These are phyloP conservation scores for Fraxinus dipetala DNA, from an alignment of 305 asterid species.

Conservation along the genomic window DNA sequence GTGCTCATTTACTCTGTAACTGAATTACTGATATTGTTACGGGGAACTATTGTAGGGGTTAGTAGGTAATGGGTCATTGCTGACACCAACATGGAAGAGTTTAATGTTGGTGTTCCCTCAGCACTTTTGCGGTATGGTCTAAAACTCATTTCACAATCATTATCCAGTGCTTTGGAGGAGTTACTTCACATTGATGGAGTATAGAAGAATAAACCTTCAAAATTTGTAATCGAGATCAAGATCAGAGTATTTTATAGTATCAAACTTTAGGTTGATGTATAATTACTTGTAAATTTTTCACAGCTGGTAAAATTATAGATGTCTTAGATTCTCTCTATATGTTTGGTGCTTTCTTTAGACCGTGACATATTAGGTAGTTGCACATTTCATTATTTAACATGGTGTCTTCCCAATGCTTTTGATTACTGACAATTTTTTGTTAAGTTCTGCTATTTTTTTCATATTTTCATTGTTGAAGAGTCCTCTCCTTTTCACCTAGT, in stretches of 20 bases:
- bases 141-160: slow-evolving; percentile 26
- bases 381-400: not conserved
- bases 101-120: slow-evolving; percentile 44
- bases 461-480: not conserved
- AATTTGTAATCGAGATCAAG: not conserved
- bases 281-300: not conserved
- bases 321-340: not conserved
- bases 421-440: not conserved
- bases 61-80: slow-evolving; percentile 34
- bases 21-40: slow-evolving; percentile 35
- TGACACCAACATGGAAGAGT: slow-evolving; percentile 40
- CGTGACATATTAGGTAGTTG: not conserved
- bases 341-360: not conserved
- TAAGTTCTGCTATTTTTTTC: not conserved
- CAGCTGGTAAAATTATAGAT: not conserved
- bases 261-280: not conserved
- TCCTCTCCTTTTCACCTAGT: not conserved
- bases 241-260: not conserved
- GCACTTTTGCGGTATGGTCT: slow-evolving; percentile 42
- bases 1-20: slow-evolving; percentile 25
- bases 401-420: not conserved
- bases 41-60: slow-evolving; percentile 36
- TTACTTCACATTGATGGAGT: slow-evolving; percentile 9
- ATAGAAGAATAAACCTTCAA: not conserved
- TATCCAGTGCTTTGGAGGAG: slow-evolving; percentile 21